A percentile compares a stretch with the other conserved stretches of the same genome.
Evolutionary conservation across 768 basidiomycete species (phyloP).

Genomic region (Exidia glandulosa): DNA sequence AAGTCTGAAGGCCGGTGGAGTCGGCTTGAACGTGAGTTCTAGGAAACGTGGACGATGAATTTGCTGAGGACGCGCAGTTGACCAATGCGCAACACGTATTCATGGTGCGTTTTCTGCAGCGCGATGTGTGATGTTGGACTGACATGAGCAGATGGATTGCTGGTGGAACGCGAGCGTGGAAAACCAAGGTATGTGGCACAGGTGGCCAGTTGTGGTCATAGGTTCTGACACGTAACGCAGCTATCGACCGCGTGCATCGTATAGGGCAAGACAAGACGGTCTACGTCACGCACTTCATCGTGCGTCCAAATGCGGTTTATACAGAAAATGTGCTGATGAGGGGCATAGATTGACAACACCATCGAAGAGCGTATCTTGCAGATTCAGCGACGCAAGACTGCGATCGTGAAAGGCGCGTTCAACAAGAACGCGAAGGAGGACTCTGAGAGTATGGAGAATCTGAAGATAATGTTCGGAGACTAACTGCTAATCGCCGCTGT

Average conservation of each 20-base stretch:
- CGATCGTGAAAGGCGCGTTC: conserved; percentile 78
- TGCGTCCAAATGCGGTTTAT: conserved; percentile 20
- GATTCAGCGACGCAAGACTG: conserved; percentile 80
- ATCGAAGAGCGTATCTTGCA: conserved; percentile 71
- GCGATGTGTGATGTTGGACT: conserved; percentile 18
- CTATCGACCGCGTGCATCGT: conserved; percentile 77
- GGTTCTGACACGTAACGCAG: conserved; percentile 21
- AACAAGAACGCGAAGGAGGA: conserved; percentile 41
- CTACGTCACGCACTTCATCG: conserved; percentile 77
- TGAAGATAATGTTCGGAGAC: conserved; percentile 69
- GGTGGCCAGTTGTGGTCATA: neutral
- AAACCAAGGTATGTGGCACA: conserved; percentile 47
- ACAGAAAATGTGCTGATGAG: neutral
- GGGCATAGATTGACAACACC: conserved; percentile 40
- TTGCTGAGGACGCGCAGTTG: conserved; percentile 29
- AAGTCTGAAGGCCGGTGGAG: conserved; percentile 84
- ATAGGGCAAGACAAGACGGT: conserved; percentile 78
- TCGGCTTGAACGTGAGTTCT: conserved; percentile 66
- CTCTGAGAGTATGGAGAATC: conserved; percentile 67
- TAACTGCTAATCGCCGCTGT: conserved; percentile 6
- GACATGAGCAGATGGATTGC: conserved; percentile 64
- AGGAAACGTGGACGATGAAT: neutral
- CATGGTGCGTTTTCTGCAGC: conserved; percentile 40
- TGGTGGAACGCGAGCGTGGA: conserved; percentile 87
- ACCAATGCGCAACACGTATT: conserved; percentile 79